phyloP scores from a whole-genome alignment of 805 yeast species.

The Candida arabinofermentans region DNA sequence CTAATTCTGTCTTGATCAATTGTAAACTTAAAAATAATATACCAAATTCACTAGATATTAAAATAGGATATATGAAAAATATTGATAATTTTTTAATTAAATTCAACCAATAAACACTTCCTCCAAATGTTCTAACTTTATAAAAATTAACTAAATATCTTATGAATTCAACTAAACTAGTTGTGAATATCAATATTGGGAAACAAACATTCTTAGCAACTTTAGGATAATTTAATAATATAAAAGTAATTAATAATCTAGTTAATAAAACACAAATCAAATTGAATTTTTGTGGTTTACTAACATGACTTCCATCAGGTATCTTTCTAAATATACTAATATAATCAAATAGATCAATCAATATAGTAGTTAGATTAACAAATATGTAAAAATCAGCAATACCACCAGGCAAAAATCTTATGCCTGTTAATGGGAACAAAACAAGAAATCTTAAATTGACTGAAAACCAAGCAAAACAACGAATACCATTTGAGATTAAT shows the following conservation, averaged over 20 bases:
- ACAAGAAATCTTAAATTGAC: constrained; percentile 46
- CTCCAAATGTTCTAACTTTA: constrained; percentile 25
- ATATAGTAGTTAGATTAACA: constrained; percentile 10
- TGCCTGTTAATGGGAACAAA: constrained; percentile 61
- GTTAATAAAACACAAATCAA: constrained; percentile 9
- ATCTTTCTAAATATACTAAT: constrained; percentile 15
- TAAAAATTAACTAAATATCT: constrained; percentile 25
- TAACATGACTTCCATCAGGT: constrained; percentile 6
- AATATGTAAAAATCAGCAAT: constrained; percentile 56
- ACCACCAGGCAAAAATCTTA: constrained; percentile 64
- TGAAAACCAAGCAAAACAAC: constrained; percentile 44
- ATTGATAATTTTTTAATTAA: constrained; percentile 12
- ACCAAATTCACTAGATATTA: constrained; percentile 16
- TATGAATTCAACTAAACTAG: constrained; percentile 19
- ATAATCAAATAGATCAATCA: constrained; percentile 20
- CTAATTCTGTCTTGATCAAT: constrained; percentile 15
- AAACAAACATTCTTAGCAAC: constrained; percentile 23
- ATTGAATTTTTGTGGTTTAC: constrained; percentile 8
- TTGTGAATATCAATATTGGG: constrained; percentile 19
- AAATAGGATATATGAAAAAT: constrained; percentile 19
- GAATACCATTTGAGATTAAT: constrained; percentile 21
- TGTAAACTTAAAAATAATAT: constrained; percentile 20
- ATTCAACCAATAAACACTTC: constrained; percentile 15
- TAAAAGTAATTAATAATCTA: constrained; percentile 13
- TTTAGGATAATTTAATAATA: constrained; percentile 25